Base-by-base conservation (phyloP, 148 eudicot species). In the Silene uniflora region DNA sequence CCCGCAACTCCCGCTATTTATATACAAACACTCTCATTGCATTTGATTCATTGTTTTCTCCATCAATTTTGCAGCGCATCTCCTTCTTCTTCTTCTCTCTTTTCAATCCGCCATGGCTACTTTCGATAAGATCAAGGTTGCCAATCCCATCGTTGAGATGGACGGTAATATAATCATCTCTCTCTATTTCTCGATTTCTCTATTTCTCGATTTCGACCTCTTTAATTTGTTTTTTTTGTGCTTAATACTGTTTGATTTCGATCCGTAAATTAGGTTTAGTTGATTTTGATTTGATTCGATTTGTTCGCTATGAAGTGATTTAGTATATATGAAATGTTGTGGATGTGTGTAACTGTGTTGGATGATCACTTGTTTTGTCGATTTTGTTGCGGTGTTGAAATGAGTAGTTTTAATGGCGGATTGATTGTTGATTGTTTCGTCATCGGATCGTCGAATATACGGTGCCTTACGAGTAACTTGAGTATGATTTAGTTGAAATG, bases 131-230 rank as follows among this genome's bases (percentile, higher is more conserved):
- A 92, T 92, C 90, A 88, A 85, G 80, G 98, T 92, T 25, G 77
- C 89, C 73, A 90, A 90, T 81, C 98, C 98, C 81, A 89, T 92
- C 84, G 98, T 92, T 27, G 98, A 92, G 85, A 92, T 92, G 98
- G 98, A 90, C 56, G 98, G 96, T 92, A 75, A 69, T 62, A 13
- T 5, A 52, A 18, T 12, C 14, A 12, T 14, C 56, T 11, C 16
- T 17, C 17, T 29, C 32, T 8, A 21, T 9, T 47, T 49, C 23
- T 44, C 24, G 23, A n/a, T 0, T 59, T 58, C n/a, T n/a, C 17
- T 54, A 27, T 84, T 74, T 59, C 6, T 61, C n/a, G n/a, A n/a
- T n/a, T 24, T 29, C 0, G 4, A 0, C 6, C 32, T 21, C 13
- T 9, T n/a, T n/a, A n/a, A n/a, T n/a, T n/a, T n/a, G n/a, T n/a